Conservation (phyloP, 768 basidiomycete genomes). For the Phylloporus sp. region DNA sequence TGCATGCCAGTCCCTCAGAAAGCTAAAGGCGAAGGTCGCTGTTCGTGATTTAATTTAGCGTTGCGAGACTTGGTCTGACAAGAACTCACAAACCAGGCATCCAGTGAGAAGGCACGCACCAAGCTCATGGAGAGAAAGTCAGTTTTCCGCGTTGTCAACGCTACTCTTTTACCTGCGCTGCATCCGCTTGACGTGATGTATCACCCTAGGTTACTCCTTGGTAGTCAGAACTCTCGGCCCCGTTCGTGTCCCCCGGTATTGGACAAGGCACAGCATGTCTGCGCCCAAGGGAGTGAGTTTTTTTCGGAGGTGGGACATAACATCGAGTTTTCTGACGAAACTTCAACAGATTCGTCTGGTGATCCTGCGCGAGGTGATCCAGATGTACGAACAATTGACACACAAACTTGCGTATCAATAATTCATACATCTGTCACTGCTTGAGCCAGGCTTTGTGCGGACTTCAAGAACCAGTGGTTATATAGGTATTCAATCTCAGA, state of each 20-base stretch:
- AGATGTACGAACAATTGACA: conserved; percentile 12
- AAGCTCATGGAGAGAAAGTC: background rate
- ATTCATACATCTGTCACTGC: conserved; percentile 9
- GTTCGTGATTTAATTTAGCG: background rate
- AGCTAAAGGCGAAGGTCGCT: background rate
- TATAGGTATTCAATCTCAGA: background rate
- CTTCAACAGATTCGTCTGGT: background rate
- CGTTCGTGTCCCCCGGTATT: conserved; percentile 5
- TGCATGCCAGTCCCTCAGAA: background rate
- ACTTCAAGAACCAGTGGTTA: background rate
- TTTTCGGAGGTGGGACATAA: background rate
- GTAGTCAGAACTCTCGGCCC: background rate
- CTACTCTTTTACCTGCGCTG: background rate
- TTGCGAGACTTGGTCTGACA: background rate
- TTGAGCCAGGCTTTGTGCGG: background rate
- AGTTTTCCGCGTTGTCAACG: background rate
- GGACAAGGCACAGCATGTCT: background rate
- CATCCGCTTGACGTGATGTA: no score
- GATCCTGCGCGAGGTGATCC: conserved; percentile 1
- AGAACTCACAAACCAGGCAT: background rate
- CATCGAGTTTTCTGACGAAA: background rate
- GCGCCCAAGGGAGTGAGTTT: background rate
- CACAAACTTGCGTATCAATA: accelerated
- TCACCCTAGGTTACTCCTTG: background rate
- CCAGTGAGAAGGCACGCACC: background rate